A percentile compares a stretch with the other conserved stretches of the same genome.
These are phyloP conservation scores for Penicillium pancosmium DNA, from an alignment of 495 filamentous ascomycete genomes.

Conservation along the genomic window DNA sequence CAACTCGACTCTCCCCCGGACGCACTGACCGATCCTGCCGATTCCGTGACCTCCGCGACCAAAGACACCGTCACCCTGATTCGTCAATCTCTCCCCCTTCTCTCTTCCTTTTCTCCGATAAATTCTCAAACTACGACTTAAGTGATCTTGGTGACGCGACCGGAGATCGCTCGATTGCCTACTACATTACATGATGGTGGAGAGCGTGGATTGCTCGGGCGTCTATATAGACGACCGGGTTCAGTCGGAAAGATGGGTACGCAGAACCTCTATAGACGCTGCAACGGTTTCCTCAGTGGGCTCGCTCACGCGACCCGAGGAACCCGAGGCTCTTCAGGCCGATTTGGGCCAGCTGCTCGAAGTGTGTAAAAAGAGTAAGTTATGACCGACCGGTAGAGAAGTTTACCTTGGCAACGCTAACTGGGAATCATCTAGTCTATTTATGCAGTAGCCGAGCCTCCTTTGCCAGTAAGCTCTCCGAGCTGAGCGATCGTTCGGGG, in stretches of 20 bases:
- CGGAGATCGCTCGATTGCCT: conserved; percentile 11
- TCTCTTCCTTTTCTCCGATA: conserved; percentile 6
- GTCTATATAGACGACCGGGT: conserved; percentile 83
- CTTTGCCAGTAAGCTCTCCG: conserved; percentile 68
- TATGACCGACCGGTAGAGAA: conserved; percentile 1
- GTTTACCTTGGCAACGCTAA: neutral
- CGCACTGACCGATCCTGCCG: neutral
- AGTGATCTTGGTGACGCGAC: conserved; percentile 19
- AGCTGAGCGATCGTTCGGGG: conserved; percentile 65
- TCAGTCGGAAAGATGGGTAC: conserved; percentile 62
- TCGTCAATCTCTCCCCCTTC: conserved; percentile 14
- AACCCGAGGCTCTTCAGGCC: conserved; percentile 51
- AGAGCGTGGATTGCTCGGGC: conserved; percentile 71
- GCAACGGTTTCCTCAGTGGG: conserved; percentile 27
- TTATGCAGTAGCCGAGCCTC: conserved; percentile 70
- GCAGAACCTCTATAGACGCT: conserved; percentile 39
- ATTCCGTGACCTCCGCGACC: neutral
- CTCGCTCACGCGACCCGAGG: conserved; percentile 40
- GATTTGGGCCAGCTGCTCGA: conserved; percentile 54
- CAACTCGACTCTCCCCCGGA: neutral
- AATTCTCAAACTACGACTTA: conserved; percentile 9
- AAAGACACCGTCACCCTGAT: neutral
- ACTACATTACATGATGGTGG: conserved; percentile 54
- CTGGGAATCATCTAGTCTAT: conserved; percentile 56
- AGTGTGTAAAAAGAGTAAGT: conserved; percentile 58